Evolutionary conservation across 2,329 filamentous ascomycete genomes (phyloP), one percentile per base, ranked within the genome.

Genomic region (Leptosphaerulina australis): DNA sequence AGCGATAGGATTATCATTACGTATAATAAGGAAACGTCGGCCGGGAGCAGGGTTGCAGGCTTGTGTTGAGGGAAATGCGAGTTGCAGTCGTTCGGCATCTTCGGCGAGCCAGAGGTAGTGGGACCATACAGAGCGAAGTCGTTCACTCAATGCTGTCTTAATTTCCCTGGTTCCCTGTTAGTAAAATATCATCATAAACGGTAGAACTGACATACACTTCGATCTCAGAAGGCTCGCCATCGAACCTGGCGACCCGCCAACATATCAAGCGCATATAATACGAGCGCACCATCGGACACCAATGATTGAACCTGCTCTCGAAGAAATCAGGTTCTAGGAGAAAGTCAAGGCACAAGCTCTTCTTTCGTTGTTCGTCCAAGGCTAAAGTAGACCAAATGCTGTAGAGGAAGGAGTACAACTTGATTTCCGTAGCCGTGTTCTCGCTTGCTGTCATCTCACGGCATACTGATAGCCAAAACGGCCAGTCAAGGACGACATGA

Each of bases 221-320:
- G 30, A 83, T 70, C 21, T 85, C 81, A 34, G 83, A 83, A 17
- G 83, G 78, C 36, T 81, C 83, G 12, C 87, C 90, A 43, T 86
- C 83, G 64, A 88, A 88, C 56, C 92, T 82, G 58, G 88, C 93
- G 37, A 97, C 78, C 52, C 91, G 84, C 92, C 92, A 97, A 73
- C 91, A 96, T 17, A 96, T 74, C 39, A 97, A 76, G 36, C 92
- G 89, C 83, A 96, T 94, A 69, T 88, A 97, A 71, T 96, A 97
- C 11, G 91, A 88, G 53, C 92, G 84, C 17, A 96, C 90, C 92
- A 96, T 96, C 0, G 92, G 91, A 66, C 90, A 96, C 91, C 92
- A 96, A 66, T 96, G 91, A 66, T 88, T 93, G 75, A 96, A 97
- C 54, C 91, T 86, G 53, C 83, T 84, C 66, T 89, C 85, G 69